Evolutionary conservation across 257 asterid genomes (phyloP).

Genomic region (Pogostemon cablin): DNA sequence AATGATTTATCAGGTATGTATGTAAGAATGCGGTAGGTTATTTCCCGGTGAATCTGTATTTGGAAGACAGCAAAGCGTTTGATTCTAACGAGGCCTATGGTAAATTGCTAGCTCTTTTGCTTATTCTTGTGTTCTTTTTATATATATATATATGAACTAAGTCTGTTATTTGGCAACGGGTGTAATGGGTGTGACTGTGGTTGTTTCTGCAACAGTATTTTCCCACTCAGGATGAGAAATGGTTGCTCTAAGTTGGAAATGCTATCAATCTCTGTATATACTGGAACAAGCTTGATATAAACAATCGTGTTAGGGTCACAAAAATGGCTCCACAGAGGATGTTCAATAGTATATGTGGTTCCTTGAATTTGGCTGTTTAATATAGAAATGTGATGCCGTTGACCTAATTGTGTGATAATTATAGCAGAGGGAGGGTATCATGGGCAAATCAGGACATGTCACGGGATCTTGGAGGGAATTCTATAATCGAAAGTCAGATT

Average conservation of each 20-base stretch:
- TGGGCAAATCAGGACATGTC: no score
- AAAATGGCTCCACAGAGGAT: background rate
- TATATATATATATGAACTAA: background rate
- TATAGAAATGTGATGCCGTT: no score
- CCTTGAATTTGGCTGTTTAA: no score
- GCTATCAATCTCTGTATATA: background rate
- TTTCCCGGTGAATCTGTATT: conserved; percentile 80
- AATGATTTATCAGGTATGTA: conserved; percentile 65
- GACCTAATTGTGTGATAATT: no score
- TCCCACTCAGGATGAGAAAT: background rate
- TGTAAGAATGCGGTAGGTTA: conserved; percentile 87
- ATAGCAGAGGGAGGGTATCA: no score
- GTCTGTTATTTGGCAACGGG: background rate
- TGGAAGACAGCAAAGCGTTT: conserved; percentile 91
- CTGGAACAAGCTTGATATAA: background rate
- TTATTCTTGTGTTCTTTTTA: background rate
- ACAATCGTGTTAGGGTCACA: background rate
- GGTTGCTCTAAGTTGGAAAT: background rate
- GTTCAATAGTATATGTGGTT: no score
- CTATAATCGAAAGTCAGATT: background rate
- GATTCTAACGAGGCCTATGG: conserved; percentile 95
- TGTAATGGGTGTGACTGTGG: conserved; percentile 11
- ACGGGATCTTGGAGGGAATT: no score
- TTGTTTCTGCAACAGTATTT: background rate
- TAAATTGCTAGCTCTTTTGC: conserved; percentile 35